Evolutionary conservation across 2,329 filamentous ascomycete genomes (phyloP), one percentile per base, ranked within the genome.

Genomic region (Aspergillus sp.): DNA sequence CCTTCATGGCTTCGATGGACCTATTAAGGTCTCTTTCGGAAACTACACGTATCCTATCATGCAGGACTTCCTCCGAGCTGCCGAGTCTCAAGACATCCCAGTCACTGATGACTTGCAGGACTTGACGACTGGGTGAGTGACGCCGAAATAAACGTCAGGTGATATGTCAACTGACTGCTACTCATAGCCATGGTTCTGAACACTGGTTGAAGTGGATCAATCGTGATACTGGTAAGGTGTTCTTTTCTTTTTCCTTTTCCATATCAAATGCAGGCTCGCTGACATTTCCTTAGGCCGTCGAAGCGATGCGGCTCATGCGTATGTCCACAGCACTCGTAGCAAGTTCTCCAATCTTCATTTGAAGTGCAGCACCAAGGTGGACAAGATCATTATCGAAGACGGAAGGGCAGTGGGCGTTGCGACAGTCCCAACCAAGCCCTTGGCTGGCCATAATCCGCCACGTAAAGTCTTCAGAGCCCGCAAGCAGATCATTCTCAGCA

Each of bases 191-290:
- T 49, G 86, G 86, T 52, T 86, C 85, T 41, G 85, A 89, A 68
- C 85, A 89, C 54, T 90, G 86, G 86, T 71, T 90, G 47, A 89
- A 90, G 68, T 90, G 86, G 86, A 89, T 90, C 67, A 89, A 90
- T 59, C 77, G 73, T 42, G 69, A 71, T 42, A 69, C 66, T 29
- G 79, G 49, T 80, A 79, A 35, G 27, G 44, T 39, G 19, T 19
- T 19, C 19, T 19, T 19, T 19, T 19, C 36, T 2, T 30, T 27
- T 9, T n/a, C 7, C 8, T n/a, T 6, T 7, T 9, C 4, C 3
- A 9, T 9, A 8, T 41, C 4, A 9, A 33, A 19, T 19, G 19
- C 19, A 19, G 19, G 19, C n/a, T 51, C 10, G 40, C 34, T 50
- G 10, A 51, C 29, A 51, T 63, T 10, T 64, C 80, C 65, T 80